Conservation (phyloP, 2,329 filamentous ascomycete species). For the Acrocalymma vagum region DNA sequence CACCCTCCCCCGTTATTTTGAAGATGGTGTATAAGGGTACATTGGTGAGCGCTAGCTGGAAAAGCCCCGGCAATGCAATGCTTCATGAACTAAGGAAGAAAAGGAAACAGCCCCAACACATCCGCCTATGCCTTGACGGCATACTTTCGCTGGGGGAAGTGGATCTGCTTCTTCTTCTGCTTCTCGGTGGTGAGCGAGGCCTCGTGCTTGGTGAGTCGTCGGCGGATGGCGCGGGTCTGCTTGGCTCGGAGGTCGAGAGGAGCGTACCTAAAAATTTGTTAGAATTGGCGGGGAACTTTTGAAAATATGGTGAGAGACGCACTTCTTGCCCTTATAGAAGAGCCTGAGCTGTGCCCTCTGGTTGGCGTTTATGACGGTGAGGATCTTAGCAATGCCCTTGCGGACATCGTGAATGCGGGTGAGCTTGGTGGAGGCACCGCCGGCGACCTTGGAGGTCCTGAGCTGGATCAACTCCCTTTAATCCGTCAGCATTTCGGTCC, state of each 20-base stretch:
- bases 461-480: conserved; percentile 85
- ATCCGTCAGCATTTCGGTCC: conserved; percentile 39
- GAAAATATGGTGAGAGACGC: conserved; percentile 25
- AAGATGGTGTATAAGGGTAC: conserved; percentile 48
- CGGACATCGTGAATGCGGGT: conserved; percentile 85
- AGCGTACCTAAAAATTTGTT: conserved; percentile 66
- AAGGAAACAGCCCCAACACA: conserved; percentile 40
- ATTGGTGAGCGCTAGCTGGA: conserved; percentile 48
- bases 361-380: conserved; percentile 99
- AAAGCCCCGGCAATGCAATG: conserved; percentile 52
- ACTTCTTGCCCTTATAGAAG: conserved; percentile 99
- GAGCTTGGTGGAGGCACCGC: conserved; percentile 92
- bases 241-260: conserved; percentile 98
- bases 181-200: conserved; percentile 85
- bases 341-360: conserved; percentile 91
- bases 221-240: conserved; percentile 97
- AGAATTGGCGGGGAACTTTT: conserved; percentile 19
- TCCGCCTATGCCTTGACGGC: conserved; percentile 84
- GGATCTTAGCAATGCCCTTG: conserved; percentile 98
- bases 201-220: conserved; percentile 93
- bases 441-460: conserved; percentile 97
- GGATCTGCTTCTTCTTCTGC: conserved; percentile 92
- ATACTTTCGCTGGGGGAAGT: conserved; percentile 99
- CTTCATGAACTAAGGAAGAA: conserved; percentile 49
- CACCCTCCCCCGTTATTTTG: conserved; percentile 40